phyloP scores from a whole-genome alignment of 2,329 filamentous ascomycete species.

The Beauveria caledonica region DNA sequence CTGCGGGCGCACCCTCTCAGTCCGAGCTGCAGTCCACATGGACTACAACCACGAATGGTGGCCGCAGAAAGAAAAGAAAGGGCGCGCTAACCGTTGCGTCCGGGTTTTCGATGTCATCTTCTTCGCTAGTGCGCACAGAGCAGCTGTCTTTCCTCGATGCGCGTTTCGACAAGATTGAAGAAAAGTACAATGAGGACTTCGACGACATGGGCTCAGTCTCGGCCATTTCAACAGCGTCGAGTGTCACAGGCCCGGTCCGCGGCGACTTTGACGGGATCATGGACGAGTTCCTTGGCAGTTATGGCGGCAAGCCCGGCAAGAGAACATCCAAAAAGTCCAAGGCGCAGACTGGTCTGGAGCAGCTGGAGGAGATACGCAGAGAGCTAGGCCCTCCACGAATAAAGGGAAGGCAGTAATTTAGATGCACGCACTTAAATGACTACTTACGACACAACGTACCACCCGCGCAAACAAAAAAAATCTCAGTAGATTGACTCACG shows the following conservation, averaged over 20 bases:
- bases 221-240: constrained; percentile 54
- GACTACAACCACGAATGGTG: constrained; percentile 70
- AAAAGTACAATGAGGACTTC: constrained; percentile 53
- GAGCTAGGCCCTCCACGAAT: constrained; percentile 71
- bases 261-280: constrained; percentile 82
- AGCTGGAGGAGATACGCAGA: constrained; percentile 81
- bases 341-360: constrained; percentile 71
- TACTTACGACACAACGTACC: background rate
- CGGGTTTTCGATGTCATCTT: constrained; percentile 86
- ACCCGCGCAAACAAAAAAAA: background rate
- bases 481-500: background rate
- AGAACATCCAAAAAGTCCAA: constrained; percentile 71
- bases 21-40: constrained; percentile 63
- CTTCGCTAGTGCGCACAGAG: constrained; percentile 78
- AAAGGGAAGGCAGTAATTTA: constrained; percentile 17
- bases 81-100: constrained; percentile 84
- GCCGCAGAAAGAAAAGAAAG: constrained; percentile 87
- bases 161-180: constrained; percentile 85
- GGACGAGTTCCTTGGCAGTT: constrained; percentile 80
- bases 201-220: constrained; percentile 50
- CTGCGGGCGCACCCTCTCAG: constrained; percentile 36
- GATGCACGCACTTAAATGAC: background rate
- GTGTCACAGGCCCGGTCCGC: constrained; percentile 59
- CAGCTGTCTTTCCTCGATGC: constrained; percentile 78
- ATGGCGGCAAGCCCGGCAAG: constrained; percentile 59